phyloP scores from a whole-genome alignment of 805 yeast genomes.

The Metschnikowia colocasiae region DNA sequence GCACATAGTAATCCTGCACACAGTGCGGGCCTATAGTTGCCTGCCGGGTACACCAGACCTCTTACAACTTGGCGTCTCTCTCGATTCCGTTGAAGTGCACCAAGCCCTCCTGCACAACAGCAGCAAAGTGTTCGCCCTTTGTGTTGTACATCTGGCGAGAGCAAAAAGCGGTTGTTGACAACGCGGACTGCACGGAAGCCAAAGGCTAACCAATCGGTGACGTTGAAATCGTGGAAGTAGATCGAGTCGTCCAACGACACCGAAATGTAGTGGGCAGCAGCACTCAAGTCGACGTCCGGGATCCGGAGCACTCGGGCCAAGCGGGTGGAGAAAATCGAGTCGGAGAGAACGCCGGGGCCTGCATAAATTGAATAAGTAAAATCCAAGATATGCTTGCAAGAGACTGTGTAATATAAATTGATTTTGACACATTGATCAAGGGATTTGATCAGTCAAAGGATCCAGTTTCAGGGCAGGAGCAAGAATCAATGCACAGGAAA shows the following conservation, averaged over 20 bases:
- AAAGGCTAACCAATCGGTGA: constrained; percentile 46
- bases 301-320: constrained; percentile 49
- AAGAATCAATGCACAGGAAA: too few relatives aligned
- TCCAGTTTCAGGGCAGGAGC: too few relatives aligned
- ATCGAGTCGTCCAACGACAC: constrained; percentile 66
- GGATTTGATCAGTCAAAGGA: too few relatives aligned
- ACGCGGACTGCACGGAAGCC: constrained; percentile 48
- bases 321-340: constrained; percentile 50
- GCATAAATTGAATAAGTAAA: too few relatives aligned
- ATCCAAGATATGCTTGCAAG: too few relatives aligned
- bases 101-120: constrained; percentile 65
- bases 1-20: too few relatives aligned
- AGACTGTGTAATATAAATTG: too few relatives aligned
- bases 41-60: too few relatives aligned
- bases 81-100: constrained; percentile 29
- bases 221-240: constrained; percentile 54
- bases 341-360: constrained; percentile 58
- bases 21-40: too few relatives aligned
- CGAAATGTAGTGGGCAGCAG: constrained; percentile 38
- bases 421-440: too few relatives aligned
- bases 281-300: constrained; percentile 25
- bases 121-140: constrained; percentile 52
- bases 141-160: constrained; percentile 56
- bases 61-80: constrained; percentile 13
- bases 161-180: constrained; percentile 49